phyloP scores from a whole-genome alignment of 139 green algal species.

The Chlorella sp. region DNA sequence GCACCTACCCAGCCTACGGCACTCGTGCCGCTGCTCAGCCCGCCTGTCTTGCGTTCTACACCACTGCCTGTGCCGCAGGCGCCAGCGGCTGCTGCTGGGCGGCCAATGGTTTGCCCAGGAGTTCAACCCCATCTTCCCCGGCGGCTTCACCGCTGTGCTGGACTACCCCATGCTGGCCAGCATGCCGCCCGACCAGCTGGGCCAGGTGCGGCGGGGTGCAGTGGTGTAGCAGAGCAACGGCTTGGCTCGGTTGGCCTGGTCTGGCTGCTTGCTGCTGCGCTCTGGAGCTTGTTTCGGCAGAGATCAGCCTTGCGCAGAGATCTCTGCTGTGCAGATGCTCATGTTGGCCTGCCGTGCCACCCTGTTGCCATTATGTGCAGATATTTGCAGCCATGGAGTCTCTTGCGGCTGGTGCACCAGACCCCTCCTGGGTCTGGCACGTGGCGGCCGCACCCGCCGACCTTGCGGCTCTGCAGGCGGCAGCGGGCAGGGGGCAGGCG shows the following conservation, averaged over 20 bases:
- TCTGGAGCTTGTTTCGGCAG: no score
- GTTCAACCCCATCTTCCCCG: neutral
- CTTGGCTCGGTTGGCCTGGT: no score
- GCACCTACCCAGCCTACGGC: no score
- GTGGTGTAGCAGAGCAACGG: no score
- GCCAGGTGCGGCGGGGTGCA: neutral
- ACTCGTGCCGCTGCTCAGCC: no score
- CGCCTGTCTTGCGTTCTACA: neutral
- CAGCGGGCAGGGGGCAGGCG: neutral
- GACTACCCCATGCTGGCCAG: neutral
- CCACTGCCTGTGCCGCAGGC: neutral
- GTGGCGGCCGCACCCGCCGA: neutral
- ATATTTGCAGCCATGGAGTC: neutral
- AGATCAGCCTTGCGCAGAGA: no score
- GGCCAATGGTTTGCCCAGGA: neutral
- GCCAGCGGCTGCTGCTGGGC: neutral
- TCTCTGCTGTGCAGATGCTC: no score
- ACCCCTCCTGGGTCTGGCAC: neutral
- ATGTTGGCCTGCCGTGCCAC: neutral
- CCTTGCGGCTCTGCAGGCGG: neutral
- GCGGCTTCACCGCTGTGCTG: constrained; percentile 9
- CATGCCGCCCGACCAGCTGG: neutral
- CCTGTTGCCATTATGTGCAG: neutral
- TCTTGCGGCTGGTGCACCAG: neutral
- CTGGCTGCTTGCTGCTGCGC: no score